These are phyloP conservation scores for Arachis stenosperma DNA, from an alignment of 306 rosid genomes.

Conservation along the genomic window DNA sequence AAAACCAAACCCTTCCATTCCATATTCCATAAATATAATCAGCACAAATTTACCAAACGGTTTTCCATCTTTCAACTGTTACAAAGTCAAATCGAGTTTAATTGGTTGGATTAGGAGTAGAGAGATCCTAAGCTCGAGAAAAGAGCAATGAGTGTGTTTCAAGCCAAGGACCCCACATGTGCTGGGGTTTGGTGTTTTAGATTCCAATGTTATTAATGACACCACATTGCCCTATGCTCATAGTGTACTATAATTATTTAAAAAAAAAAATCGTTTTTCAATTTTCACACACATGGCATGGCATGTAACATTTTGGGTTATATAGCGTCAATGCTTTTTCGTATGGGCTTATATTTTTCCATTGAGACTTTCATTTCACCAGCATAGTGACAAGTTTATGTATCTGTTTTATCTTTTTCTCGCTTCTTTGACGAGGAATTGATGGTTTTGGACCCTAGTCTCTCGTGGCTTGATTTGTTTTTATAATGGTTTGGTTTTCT, in stretches of 20 bases:
- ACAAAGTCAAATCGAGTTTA: conserved; percentile 34
- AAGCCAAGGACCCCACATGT: conserved; percentile 72
- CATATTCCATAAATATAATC: background rate
- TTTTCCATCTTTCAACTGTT: conserved; percentile 3
- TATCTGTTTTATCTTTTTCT: conserved; percentile 38
- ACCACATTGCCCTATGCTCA: conserved; percentile 30
- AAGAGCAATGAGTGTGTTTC: conserved; percentile 79
- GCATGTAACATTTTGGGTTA: conserved; percentile 37
- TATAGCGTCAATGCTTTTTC: conserved; percentile 45
- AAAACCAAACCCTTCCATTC: background rate
- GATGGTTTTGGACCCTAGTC: conserved; percentile 48
- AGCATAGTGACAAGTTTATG: conserved; percentile 17
- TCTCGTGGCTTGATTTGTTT: conserved; percentile 39
- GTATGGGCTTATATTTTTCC: conserved; percentile 26
- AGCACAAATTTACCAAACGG: conserved; percentile 2
- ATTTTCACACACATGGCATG: conserved; percentile 35
- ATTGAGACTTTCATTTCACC: conserved; percentile 37
- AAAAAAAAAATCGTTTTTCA: background rate
- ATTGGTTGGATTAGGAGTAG: background rate
- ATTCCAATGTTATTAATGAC: conserved; percentile 55
- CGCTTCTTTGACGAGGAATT: conserved; percentile 42
- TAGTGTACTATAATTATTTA: background rate
- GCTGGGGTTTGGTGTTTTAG: conserved; percentile 34
- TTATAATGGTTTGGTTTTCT: conserved; percentile 33
- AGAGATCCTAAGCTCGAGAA: conserved; percentile 62